A percentile compares a stretch with the other conserved stretches of the same genome.
Conservation (phyloP, 2,329 filamentous ascomycete species). For the Calonectria henricotiae region DNA sequence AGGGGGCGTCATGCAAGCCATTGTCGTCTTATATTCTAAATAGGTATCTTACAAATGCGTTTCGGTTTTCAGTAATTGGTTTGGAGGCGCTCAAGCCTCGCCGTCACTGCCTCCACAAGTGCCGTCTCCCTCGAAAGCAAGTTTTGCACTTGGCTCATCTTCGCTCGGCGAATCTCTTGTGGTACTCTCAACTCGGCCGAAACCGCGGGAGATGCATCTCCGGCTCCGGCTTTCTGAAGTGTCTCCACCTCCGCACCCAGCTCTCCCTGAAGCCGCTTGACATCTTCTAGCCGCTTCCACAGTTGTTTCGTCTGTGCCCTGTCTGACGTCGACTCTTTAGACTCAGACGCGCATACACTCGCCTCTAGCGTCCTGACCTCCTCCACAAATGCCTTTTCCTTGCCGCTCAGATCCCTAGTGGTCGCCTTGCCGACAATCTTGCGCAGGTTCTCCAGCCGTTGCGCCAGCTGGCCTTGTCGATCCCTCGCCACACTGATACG, state of each 20-base stretch:
- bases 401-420: constrained; percentile 63
- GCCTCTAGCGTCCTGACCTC: constrained; percentile 71
- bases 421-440: constrained; percentile 63
- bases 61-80: constrained; percentile 44
- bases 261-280: constrained; percentile 69
- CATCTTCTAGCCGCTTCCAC: constrained; percentile 73
- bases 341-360: constrained; percentile 61
- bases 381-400: constrained; percentile 65
- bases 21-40: constrained; percentile 33
- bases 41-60: constrained; percentile 48
- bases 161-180: constrained; percentile 74
- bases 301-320: constrained; percentile 65
- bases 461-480: constrained; percentile 71
- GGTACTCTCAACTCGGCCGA: constrained; percentile 69
- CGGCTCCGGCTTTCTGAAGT: constrained; percentile 57
- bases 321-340: constrained; percentile 53
- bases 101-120: constrained; percentile 77
- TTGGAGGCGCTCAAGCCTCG: constrained; percentile 73
- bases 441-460: constrained; percentile 74
- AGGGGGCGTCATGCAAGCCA: constrained; percentile 9
- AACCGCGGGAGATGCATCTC: constrained; percentile 47
- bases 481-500: constrained; percentile 71
- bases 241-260: constrained; percentile 69
- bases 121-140: constrained; percentile 78
- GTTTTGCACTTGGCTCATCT: constrained; percentile 75